Percentiles rank a stretch among this genome's conserved stretches.
Conservation (phyloP, 768 basidiomycete species). For the Fomitopsis serialis region DNA sequence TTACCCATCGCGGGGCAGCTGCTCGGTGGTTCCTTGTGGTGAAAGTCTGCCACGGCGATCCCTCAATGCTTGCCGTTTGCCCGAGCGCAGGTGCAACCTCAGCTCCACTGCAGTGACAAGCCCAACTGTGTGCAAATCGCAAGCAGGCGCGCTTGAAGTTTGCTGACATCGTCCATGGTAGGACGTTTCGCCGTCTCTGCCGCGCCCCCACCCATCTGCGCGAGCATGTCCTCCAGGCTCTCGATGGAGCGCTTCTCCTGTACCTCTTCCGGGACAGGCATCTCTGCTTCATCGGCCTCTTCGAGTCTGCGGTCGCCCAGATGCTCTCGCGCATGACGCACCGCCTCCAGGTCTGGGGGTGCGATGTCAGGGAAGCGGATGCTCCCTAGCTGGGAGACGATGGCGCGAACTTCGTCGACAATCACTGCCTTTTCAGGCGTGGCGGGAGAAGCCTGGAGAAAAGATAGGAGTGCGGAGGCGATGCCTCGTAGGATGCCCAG, state of each 20-base stretch:
- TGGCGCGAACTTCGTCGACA: slow-evolving; percentile 44
- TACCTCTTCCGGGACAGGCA: slow-evolving; percentile 31
- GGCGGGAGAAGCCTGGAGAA: slow-evolving; percentile 38
- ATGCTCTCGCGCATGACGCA: slow-evolving; percentile 70
- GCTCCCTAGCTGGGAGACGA: slow-evolving; percentile 49
- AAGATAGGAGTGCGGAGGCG: slow-evolving; percentile 54
- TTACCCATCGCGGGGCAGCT: too few species aligned
- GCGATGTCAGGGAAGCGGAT: slow-evolving; percentile 69
- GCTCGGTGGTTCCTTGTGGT: too few species aligned
- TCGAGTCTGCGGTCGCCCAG: slow-evolving; percentile 35
- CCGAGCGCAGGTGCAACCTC: neutral
- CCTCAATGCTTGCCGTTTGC: too few species aligned
- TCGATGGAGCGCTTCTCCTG: slow-evolving; percentile 47
- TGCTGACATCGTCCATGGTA: slow-evolving; percentile 17
- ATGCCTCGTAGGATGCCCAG: slow-evolving; percentile 75
- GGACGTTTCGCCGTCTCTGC: slow-evolving; percentile 8
- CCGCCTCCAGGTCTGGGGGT: slow-evolving; percentile 73
- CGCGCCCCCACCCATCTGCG: slow-evolving; percentile 25
- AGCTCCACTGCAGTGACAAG: slow-evolving; percentile 17
- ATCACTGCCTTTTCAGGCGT: slow-evolving; percentile 11
- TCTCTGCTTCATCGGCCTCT: slow-evolving; percentile 18
- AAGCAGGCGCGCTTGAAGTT: slow-evolving; percentile 12
- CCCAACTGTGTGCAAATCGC: slow-evolving; percentile 9
- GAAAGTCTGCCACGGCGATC: too few species aligned
- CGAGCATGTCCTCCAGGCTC: slow-evolving; percentile 51